Conservation (phyloP, 176 grass and related monocot species). For the Elymus sibiricus region DNA sequence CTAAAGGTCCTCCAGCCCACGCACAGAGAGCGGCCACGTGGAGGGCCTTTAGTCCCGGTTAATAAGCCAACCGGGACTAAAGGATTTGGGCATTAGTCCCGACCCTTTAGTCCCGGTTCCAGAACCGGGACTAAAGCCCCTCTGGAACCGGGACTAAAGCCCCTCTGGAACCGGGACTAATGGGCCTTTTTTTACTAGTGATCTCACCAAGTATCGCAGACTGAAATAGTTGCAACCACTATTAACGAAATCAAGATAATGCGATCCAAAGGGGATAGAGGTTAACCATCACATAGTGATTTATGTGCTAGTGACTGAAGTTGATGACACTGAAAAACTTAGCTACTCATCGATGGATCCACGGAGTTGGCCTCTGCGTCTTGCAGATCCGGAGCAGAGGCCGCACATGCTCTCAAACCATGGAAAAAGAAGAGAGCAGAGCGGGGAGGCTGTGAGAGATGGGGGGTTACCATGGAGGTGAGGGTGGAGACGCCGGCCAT, state of each 20-base stretch:
- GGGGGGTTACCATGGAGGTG: slow-evolving; percentile 49
- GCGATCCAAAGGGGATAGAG: background rate
- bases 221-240: slow-evolving; percentile 31
- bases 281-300: background rate
- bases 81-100: too few species aligned
- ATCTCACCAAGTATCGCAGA: slow-evolving; percentile 56
- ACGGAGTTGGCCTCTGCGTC: background rate
- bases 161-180: too few species aligned
- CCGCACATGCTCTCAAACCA: background rate
- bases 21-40: too few species aligned
- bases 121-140: too few species aligned
- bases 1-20: too few species aligned
- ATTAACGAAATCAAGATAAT: background rate
- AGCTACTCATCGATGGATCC: background rate
- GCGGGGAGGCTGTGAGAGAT: background rate
- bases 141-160: too few species aligned
- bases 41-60: too few species aligned
- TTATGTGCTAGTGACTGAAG: background rate
- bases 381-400: background rate
- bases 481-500: slow-evolving; percentile 50
- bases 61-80: too few species aligned
- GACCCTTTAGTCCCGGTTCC: too few species aligned
- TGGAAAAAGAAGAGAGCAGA: background rate
- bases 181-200: too few species aligned
- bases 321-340: background rate